Percentiles rank a stretch among this genome's conserved stretches.
Evolutionary conservation across 1,284 basidiomycete genomes (phyloP).

Genomic region (Cutaneotrichosporon cutaneum): DNA sequence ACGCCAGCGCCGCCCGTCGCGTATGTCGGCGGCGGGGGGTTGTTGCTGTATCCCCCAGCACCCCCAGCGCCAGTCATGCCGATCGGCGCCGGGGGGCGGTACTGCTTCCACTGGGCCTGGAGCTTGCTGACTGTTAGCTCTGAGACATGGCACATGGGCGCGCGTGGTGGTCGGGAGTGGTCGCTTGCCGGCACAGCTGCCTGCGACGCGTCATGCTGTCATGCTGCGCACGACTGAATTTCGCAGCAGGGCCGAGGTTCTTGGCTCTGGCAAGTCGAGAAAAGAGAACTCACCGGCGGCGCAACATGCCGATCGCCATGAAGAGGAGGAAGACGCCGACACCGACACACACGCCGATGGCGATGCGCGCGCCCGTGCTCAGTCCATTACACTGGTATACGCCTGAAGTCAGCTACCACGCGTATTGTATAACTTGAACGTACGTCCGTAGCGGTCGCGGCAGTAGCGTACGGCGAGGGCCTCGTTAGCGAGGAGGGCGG

Average conservation of each 20-base stretch:
- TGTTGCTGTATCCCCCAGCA: conserved; percentile 28
- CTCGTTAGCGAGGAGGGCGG: not conserved
- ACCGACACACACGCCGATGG: conserved; percentile 48
- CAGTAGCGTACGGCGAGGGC: not conserved
- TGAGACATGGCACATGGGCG: not conserved
- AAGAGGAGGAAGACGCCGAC: conserved; percentile 40
- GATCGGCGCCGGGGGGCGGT: conserved; percentile 31
- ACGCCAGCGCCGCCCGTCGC: conserved; percentile 20
- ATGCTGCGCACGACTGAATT: not conserved
- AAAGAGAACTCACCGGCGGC: conserved; percentile 40
- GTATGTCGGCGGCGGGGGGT: conserved; percentile 34
- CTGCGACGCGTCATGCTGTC: not conserved
- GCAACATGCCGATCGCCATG: conserved; percentile 32
- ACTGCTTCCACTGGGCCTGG: conserved; percentile 33
- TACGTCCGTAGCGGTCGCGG: not conserved
- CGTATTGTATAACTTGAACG: not conserved
- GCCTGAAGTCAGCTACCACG: not conserved
- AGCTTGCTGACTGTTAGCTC: conserved; percentile 25
- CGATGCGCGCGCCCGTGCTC: conserved; percentile 42
- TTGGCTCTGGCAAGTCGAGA: not conserved
- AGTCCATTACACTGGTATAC: conserved; percentile 30
- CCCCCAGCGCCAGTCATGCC: not conserved
- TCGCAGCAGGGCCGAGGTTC: not conserved
- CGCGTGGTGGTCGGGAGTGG: not conserved
- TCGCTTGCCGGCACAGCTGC: no score